Conservation (phyloP, 495 filamentous ascomycete species). For the Talaromyces trachyspermus region DNA sequence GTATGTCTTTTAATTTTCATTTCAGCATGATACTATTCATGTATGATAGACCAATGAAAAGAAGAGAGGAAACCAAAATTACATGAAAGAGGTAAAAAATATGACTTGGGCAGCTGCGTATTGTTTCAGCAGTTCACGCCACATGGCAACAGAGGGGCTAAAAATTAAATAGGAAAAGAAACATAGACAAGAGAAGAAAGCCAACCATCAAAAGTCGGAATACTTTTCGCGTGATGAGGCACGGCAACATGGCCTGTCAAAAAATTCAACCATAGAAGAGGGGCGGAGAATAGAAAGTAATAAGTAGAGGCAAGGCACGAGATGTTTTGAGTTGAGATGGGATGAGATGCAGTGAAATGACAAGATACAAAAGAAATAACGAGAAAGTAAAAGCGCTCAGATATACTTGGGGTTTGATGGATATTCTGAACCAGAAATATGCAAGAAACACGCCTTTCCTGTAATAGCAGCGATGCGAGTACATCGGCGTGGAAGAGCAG, state of each 20-base stretch:
- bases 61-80: too few species aligned
- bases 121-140: too few species aligned
- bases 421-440: background rate
- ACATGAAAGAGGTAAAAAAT: too few species aligned
- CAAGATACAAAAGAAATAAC: conserved; percentile 1
- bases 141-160: too few species aligned
- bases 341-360: background rate
- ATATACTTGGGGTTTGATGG: background rate
- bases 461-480: background rate
- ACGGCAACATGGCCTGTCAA: too few species aligned
- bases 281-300: background rate
- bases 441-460: background rate
- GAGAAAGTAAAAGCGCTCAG: background rate
- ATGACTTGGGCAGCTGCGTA: too few species aligned
- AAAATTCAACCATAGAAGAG: too few species aligned
- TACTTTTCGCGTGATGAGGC: background rate
- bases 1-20: too few species aligned
- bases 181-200: conserved; percentile 2
- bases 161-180: background rate
- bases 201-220: conserved; percentile 2
- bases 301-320: background rate
- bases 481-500: conserved; percentile 55
- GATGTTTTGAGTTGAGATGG: conserved; percentile 3
- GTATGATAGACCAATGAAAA: too few species aligned
- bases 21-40: too few species aligned